Evolutionary conservation across 2,329 filamentous ascomycete genomes (phyloP), one percentile per base, ranked within the genome.

Genomic region (Fusarium sp.): DNA sequence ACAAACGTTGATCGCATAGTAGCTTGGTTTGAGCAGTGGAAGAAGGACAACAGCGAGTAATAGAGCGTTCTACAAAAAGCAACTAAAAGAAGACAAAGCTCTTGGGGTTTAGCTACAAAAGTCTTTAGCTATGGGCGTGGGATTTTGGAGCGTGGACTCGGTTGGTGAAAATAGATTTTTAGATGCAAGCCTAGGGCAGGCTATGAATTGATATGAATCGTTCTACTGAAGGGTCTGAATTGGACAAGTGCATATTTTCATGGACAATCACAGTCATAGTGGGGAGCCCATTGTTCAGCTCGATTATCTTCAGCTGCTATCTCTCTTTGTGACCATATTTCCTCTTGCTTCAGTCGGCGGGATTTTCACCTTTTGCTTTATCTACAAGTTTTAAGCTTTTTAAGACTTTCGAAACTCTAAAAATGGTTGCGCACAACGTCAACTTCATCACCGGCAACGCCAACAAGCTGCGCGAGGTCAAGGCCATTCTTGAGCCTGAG

Each of bases 391-490:
- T 15, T 8, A 23, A n/a, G 6, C 21, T 8, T 15, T 15, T 8
- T 6, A 24, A 3, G 2, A 13, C 8, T 35, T 23, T 41, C 3
- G 23, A 26, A 28, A 21, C 16, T 5, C 15, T 15, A 24, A 73
- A 64, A 53, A 86, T 86, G 82, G 78, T 82, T 48, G 77, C 78
- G 6, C 75, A 79, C 8, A 71, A 59, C 39, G 80, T 99, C 70
- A 94, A 97, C 81, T 99, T 99, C 84, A 97, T 99, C 78, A 98
- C 95, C 3, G 92, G 95, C 80, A 99, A 99, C 82, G 89, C 91
- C 76, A 97, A 97, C 84, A 99, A 99, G 84, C 87, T 99, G 57
- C 84, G 86, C 59, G 96, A 99, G 83, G 94, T 97, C 71, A 90
- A 92, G 80, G 91, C 92, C 20, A 98, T 99, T 73, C 87, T 99